phyloP scores from a whole-genome alignment of 2,329 filamentous ascomycete genomes.

The Botrytis fragariae region DNA sequence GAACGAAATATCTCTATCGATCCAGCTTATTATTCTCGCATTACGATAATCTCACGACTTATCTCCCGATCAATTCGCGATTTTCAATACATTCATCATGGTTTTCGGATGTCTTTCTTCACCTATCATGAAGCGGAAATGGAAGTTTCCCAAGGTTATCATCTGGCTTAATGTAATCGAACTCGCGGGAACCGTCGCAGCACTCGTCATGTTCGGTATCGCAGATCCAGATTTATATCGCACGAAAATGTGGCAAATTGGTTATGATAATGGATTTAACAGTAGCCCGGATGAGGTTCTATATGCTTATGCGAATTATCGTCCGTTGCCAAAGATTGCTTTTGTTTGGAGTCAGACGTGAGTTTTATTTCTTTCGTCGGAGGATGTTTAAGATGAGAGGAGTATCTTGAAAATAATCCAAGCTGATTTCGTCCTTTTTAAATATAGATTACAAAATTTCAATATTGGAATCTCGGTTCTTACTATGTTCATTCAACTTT shows the following conservation, averaged over 20 bases:
- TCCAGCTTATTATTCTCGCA: not conserved
- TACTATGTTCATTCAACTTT: constrained; percentile 71
- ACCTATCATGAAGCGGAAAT: constrained; percentile 38
- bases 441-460: constrained; percentile 66
- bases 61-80: not conserved
- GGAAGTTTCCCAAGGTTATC: constrained; percentile 48
- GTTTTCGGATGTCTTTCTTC: constrained; percentile 13
- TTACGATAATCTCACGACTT: not conserved
- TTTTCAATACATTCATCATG: not conserved
- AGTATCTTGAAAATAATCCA: not conserved
- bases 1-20: not conserved
- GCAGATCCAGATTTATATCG: constrained; percentile 71
- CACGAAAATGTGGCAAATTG: constrained; percentile 70
- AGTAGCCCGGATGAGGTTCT: constrained; percentile 67
- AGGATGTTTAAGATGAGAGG: not conserved
- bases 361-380: constrained; percentile 40
- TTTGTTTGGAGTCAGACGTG: constrained; percentile 73
- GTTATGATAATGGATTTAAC: constrained; percentile 69
- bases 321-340: constrained; percentile 58
- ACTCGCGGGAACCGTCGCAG: constrained; percentile 61
- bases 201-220: constrained; percentile 69
- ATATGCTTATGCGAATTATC: constrained; percentile 72
- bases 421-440: constrained; percentile 18
- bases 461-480: constrained; percentile 76
- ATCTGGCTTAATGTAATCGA: constrained; percentile 61